A percentile compares a stretch with the other conserved stretches of the same genome.
Conservation (phyloP, 1,139 yeast species). For the Diutina mesorugosa region DNA sequence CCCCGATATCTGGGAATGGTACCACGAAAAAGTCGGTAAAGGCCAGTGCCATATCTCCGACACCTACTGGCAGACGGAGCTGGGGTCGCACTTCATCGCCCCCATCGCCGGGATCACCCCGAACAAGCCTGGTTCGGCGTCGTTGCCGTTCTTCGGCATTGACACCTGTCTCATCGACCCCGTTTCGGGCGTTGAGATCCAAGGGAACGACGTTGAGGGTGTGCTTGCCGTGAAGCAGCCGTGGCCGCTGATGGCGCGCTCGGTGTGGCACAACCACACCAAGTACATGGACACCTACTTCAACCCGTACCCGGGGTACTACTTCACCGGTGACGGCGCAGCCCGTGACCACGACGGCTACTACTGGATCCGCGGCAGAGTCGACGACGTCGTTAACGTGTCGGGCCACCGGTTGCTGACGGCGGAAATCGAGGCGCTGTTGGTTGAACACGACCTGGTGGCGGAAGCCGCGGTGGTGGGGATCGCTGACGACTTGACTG, state of each 20-base stretch:
- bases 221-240: slow-evolving; percentile 79
- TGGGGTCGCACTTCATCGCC: slow-evolving; percentile 92
- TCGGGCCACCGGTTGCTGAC: slow-evolving; percentile 96
- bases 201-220: slow-evolving; percentile 92
- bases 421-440: slow-evolving; percentile 92
- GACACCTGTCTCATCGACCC: slow-evolving; percentile 88
- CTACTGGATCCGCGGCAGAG: slow-evolving; percentile 98
- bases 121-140: slow-evolving; percentile 95
- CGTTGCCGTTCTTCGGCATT: slow-evolving; percentile 92
- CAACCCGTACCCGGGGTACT: slow-evolving; percentile 91
- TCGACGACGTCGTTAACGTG: slow-evolving; percentile 95
- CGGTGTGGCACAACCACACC: slow-evolving; percentile 84
- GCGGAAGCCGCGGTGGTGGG: slow-evolving; percentile 96
- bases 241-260: slow-evolving; percentile 98
- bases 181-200: slow-evolving; percentile 68
- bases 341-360: slow-evolving; percentile 95
- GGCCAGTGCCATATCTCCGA: slow-evolving; percentile 79
- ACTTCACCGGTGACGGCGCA: slow-evolving; percentile 98
- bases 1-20: slow-evolving; percentile 98
- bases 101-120: slow-evolving; percentile 93
- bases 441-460: slow-evolving; percentile 67
- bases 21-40: slow-evolving; percentile 83
- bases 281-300: slow-evolving; percentile 89
- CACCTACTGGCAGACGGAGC: slow-evolving; percentile 98
- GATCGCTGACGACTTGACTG: slow-evolving; percentile 86